Evolutionary conservation across 164 flowering plant genomes (phyloP).

Genomic region (Sedum album): DNA sequence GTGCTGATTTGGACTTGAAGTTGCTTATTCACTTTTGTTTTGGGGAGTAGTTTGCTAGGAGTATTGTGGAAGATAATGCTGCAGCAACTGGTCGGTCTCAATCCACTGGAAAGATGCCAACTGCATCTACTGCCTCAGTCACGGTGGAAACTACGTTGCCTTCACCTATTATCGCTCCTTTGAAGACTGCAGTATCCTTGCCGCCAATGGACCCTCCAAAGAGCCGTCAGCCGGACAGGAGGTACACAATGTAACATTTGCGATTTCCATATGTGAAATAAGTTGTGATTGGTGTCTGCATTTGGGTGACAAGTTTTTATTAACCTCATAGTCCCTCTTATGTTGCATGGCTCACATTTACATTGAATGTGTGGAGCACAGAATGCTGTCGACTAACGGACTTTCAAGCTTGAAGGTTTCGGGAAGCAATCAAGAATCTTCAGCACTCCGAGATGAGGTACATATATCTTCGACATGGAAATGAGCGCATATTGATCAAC

Average conservation of each 20-base stretch:
- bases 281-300: neutral
- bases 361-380: conserved; percentile 19
- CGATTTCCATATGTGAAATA: no score
- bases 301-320: neutral
- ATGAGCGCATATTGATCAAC: no score
- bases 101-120: conserved; percentile 39
- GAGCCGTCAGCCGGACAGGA: conserved; percentile 26
- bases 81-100: conserved; percentile 38
- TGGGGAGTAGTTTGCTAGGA: conserved; percentile 13
- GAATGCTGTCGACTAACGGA: conserved; percentile 43
- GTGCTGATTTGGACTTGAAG: neutral
- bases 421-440: conserved; percentile 58
- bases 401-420: conserved; percentile 31
- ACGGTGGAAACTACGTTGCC: conserved; percentile 25
- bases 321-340: neutral
- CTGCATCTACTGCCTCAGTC: conserved; percentile 24
- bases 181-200: conserved; percentile 31
- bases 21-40: neutral
- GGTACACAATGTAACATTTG: conserved; percentile 21
- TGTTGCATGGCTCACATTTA: neutral
- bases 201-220: conserved; percentile 51
- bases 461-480: neutral
- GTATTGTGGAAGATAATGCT: conserved; percentile 27
- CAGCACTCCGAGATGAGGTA: conserved; percentile 90
- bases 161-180: conserved; percentile 27